A percentile compares a stretch with the other conserved stretches of the same genome.
phyloP scores from a whole-genome alignment of 208 protist genomes.

The Entamoeba moshkovskii region DNA sequence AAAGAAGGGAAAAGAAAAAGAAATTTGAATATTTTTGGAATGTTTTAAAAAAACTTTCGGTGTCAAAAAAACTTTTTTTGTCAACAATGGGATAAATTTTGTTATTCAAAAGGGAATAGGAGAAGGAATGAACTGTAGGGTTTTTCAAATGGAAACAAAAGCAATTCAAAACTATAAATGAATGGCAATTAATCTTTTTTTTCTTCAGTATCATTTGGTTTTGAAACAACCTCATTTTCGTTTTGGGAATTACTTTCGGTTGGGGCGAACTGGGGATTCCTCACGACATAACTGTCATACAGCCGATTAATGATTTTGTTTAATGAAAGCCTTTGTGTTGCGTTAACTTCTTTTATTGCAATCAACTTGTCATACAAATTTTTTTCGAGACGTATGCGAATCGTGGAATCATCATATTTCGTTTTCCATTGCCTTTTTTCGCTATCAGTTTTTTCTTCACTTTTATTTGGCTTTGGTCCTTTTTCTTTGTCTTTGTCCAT shows the following conservation, averaged over 20 bases:
- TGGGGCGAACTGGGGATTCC: not conserved
- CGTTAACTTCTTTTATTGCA: not conserved
- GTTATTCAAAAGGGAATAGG: too few species aligned
- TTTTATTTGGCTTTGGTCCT: not conserved
- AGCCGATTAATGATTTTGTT: not conserved
- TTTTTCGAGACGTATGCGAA: not conserved
- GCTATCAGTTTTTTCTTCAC: not conserved
- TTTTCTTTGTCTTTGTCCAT: not conserved
- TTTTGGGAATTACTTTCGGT: not conserved
- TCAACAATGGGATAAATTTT: too few species aligned
- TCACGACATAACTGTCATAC: not conserved
- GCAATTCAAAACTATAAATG: too few species aligned
- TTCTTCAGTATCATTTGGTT: too few species aligned
- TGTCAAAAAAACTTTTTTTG: too few species aligned
- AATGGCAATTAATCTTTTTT: too few species aligned
- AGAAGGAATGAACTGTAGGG: too few species aligned
- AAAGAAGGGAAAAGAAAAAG: too few species aligned
- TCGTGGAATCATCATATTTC: not conserved
- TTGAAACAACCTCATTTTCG: too few species aligned
- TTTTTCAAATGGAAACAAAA: too few species aligned
- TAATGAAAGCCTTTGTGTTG: not conserved
- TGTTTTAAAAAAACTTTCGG: too few species aligned
- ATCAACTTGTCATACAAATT: not conserved
- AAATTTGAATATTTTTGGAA: too few species aligned
- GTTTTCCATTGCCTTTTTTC: not conserved